Evolutionary conservation across 495 filamentous ascomycete genomes (phyloP), one percentile per base, ranked within the genome.

Genomic region (Aspergillus hancockii): DNA sequence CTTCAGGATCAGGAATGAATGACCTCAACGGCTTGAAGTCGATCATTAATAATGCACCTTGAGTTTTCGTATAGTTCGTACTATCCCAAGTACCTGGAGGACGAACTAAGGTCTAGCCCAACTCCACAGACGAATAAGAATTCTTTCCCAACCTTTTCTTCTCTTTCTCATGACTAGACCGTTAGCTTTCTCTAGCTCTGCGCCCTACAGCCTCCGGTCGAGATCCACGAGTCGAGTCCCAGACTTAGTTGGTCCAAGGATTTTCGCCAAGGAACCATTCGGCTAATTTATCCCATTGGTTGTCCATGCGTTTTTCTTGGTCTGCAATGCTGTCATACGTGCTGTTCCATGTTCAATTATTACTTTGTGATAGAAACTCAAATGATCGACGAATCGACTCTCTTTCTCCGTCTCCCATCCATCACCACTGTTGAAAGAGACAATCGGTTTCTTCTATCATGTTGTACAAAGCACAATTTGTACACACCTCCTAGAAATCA

Each of bases 251-350:
- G 3, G 43, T 22, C 21, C 43, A 43, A 22, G 16, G 18, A 22
- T 47, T 47, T 19, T 16, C 41, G 41, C 41, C 43, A 47, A 22
- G 43, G 13, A 16, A n/a, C 12, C 16, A 12, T 41, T 47, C 43
- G 43, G 21, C 12, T 47, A 47, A 23, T 47, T 47, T 47, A 8
- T 47, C 16, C 19, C 43, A 47, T 47, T 47, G 41, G 41, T 19
- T 16, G 41, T 45, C n/a, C 14, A 36, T 18, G 41, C n/a, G 18
- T 21, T 18, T 45, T 45, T 45, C 41, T 45, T 45, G 43, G 8
- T 22, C 19, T n/a, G 19, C 21, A 22, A 47, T 47, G 43, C 43
- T 47, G 43, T 47, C 43, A 47, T 47, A 47, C 14, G 4, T 36
- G 2, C 32, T 5, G 9, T 10, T 36, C 32, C 13, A 14, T 41